These are phyloP conservation scores for Pythium apleroticum DNA, from an alignment of 352 stramenopile species.

Conservation along the genomic window DNA sequence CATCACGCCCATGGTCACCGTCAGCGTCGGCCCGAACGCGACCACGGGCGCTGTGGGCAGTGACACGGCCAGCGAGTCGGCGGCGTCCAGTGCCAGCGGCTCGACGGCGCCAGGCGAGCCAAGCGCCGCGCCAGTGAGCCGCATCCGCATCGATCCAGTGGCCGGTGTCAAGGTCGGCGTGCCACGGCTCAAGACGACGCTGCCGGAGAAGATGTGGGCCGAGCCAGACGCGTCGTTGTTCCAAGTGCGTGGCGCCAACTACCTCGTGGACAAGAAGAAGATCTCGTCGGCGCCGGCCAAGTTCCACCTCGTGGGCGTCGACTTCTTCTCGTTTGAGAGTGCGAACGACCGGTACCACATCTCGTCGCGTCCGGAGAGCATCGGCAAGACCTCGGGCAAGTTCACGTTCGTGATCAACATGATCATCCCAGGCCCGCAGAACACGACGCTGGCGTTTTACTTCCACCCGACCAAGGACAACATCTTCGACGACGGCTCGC, in stretches of 20 bases:
- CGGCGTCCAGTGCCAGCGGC: constrained; percentile 9
- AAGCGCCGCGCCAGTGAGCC: constrained; percentile 11
- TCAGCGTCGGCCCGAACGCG: constrained; percentile 22
- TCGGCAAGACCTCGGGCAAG: constrained; percentile 67
- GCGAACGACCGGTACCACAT: constrained; percentile 76
- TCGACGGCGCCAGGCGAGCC: constrained; percentile 23
- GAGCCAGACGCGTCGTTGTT: constrained; percentile 83
- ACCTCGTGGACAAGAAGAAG: constrained; percentile 90
- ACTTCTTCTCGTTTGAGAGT: constrained; percentile 79
- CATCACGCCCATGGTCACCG: constrained; percentile 84
- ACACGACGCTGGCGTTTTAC: constrained; percentile 86
- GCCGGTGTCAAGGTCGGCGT: constrained; percentile 60
- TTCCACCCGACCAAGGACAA: constrained; percentile 79
- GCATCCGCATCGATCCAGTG: constrained; percentile 59
- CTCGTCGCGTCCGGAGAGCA: constrained; percentile 61
- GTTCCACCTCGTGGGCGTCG: constrained; percentile 82
- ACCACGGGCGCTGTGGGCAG: constrained; percentile 10
- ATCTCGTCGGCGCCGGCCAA: constrained; percentile 60
- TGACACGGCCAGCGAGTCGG: constrained; percentile 21
- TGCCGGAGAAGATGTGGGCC: constrained; percentile 83
- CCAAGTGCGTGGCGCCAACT: constrained; percentile 85
- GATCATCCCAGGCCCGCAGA: constrained; percentile 82
- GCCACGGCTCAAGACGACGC: constrained; percentile 61
- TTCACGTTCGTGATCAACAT: constrained; percentile 92
- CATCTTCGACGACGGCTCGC: constrained; percentile 84